These are phyloP conservation scores for Globisporangium cederbergense DNA, from an alignment of 352 stramenopile species.

Conservation along the genomic window DNA sequence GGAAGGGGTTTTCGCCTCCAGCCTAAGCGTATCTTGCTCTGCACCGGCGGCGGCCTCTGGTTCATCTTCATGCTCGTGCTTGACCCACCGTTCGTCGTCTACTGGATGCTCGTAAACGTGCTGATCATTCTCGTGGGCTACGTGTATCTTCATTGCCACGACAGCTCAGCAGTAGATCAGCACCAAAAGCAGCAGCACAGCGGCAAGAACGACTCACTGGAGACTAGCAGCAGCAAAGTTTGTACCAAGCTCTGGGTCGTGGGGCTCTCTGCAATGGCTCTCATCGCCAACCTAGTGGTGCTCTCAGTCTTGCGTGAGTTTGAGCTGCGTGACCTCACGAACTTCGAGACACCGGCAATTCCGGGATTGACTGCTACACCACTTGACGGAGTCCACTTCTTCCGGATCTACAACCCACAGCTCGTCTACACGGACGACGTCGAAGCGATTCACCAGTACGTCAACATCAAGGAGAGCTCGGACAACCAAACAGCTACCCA, in stretches of 20 bases:
- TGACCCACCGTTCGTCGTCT: background rate
- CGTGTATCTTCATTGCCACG: background rate
- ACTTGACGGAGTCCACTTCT: background rate
- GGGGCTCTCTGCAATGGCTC: background rate
- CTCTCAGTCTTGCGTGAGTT: slow-evolving; percentile 1
- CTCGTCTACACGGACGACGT: background rate
- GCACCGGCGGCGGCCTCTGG: background rate
- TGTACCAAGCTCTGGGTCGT: background rate
- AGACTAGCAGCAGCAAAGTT: background rate
- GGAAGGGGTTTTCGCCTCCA: background rate
- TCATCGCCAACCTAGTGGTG: background rate
- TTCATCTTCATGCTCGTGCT: background rate
- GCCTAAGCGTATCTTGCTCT: background rate
- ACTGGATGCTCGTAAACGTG: background rate
- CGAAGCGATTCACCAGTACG: background rate
- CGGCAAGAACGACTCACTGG: background rate
- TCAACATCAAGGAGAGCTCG: background rate
- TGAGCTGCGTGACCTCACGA: background rate
- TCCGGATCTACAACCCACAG: background rate
- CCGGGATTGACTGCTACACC: background rate
- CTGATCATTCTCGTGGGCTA: background rate
- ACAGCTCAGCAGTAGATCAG: background rate
- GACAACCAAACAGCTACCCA: background rate
- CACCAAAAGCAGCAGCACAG: background rate
- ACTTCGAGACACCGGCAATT: background rate